These are phyloP conservation scores for Cyberlindnera lachancei DNA, from an alignment of 805 yeast genomes.

Conservation along the genomic window DNA sequence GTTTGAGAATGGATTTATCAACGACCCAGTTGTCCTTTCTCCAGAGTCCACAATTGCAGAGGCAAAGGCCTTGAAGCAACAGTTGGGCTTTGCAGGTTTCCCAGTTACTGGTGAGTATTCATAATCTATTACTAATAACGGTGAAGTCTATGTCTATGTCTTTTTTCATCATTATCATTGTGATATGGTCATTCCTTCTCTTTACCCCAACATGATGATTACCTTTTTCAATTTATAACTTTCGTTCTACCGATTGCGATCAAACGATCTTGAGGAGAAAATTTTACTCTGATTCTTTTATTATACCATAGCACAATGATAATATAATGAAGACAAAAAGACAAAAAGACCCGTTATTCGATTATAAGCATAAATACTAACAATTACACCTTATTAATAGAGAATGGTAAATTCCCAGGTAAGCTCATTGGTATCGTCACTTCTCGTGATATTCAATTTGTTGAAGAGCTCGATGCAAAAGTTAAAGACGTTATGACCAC, in stretches of 20 bases:
- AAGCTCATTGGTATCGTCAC: conserved; percentile 93
- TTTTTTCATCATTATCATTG: background rate
- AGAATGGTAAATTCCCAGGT: conserved; percentile 77
- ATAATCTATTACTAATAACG: conserved; percentile 2
- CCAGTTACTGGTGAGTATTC: conserved; percentile 95
- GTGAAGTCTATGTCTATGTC: background rate
- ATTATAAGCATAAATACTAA: no score
- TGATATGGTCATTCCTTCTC: conserved; percentile 47
- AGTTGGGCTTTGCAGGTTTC: conserved; percentile 91
- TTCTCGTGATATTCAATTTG: conserved; percentile 95
- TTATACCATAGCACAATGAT: background rate
- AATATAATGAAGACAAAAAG: no score
- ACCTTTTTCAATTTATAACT: conserved; percentile 58
- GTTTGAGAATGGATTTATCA: conserved; percentile 95
- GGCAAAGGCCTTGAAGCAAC: conserved; percentile 60
- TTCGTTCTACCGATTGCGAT: conserved; percentile 99
- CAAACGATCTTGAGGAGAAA: conserved; percentile 95
- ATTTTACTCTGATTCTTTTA: conserved; percentile 31
- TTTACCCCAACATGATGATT: no score
- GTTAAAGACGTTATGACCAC: conserved; percentile 85
- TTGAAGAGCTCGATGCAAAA: conserved; percentile 55
- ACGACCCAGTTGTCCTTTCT: conserved; percentile 81
- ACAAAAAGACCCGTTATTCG: no score
- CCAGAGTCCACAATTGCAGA: conserved; percentile 76
- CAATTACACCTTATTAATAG: conserved; percentile 34